phyloP scores from a whole-genome alignment of 768 basidiomycete species.

The Pulveroboletus sp. region DNA sequence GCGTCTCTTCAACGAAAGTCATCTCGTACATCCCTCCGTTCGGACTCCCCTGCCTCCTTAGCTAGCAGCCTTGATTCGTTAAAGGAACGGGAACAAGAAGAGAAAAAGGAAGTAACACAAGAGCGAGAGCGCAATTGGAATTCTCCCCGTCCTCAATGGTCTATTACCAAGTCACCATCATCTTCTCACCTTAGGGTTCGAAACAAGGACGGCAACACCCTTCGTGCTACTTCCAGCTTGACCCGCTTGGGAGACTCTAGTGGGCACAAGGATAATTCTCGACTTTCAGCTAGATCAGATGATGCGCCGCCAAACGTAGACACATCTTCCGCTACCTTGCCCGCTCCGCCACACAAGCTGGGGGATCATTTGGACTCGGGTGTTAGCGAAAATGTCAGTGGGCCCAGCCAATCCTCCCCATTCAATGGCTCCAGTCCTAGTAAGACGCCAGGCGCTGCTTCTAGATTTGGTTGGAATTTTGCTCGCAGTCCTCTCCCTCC shows the following conservation, averaged over 20 bases:
- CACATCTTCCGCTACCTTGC: background rate
- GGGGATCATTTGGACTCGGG: slow-evolving; percentile 1
- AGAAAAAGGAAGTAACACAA: slow-evolving; percentile 37
- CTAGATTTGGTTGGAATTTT: slow-evolving; percentile 41
- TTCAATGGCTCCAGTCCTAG: slow-evolving; percentile 8
- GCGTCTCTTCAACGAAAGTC: slow-evolving; percentile 33
- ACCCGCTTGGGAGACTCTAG: slow-evolving; percentile 7
- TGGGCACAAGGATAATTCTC: slow-evolving; percentile 7
- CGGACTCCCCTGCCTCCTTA: slow-evolving; percentile 43
- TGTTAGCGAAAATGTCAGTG: background rate
- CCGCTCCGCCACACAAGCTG: slow-evolving; percentile 1
- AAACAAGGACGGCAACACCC: slow-evolving; percentile 2
- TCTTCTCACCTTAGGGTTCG: slow-evolving; percentile 4
- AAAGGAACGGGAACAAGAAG: slow-evolving; percentile 30
- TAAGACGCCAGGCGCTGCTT: slow-evolving; percentile 20
- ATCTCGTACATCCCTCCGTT: slow-evolving; percentile 32
- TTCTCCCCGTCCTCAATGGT: slow-evolving; percentile 61
- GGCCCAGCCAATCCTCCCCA: background rate
- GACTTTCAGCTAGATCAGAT: slow-evolving; percentile 1
- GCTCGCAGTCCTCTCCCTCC: slow-evolving; percentile 39
- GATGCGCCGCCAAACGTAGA: slow-evolving; percentile 1
- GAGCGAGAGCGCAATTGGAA: slow-evolving; percentile 72
- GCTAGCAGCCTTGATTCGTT: slow-evolving; percentile 34
- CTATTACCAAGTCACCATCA: slow-evolving; percentile 23
- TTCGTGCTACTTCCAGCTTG: slow-evolving; percentile 22